Percentiles rank a stretch among this genome's conserved stretches.
Evolutionary conservation across 495 filamentous ascomycete genomes (phyloP).

Genomic region (Daldinia vernicosa): DNA sequence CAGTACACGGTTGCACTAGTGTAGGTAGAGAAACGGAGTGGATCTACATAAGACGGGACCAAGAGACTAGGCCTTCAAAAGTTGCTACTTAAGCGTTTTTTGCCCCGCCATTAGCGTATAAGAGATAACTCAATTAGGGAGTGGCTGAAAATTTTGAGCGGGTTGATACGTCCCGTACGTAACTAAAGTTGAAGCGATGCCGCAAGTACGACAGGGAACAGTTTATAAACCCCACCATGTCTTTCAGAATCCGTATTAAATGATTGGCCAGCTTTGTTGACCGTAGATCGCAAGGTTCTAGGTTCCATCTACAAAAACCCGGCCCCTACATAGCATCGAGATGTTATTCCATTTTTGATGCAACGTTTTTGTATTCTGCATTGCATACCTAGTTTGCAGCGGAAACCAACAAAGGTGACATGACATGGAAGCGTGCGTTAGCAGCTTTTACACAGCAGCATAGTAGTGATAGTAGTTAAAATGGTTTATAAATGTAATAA

Average conservation of each 20-base stretch:
- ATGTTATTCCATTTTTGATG: constrained; percentile 37
- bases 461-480: not conserved
- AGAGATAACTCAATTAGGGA: constrained; percentile 32
- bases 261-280: constrained; percentile 29
- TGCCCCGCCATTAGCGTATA: constrained; percentile 33
- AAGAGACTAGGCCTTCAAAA: constrained; percentile 4
- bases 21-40: constrained; percentile 16
- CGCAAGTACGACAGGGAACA: constrained; percentile 37
- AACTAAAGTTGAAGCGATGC: constrained; percentile 35
- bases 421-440: constrained; percentile 20
- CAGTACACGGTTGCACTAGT: not conserved
- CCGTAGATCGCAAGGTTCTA: constrained; percentile 37
- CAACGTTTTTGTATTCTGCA: constrained; percentile 24
- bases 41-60: too few relatives aligned
- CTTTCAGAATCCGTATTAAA: constrained; percentile 35
- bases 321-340: constrained; percentile 27
- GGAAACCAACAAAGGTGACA: constrained; percentile 19
- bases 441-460: constrained; percentile 6
- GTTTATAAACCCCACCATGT: constrained; percentile 18
- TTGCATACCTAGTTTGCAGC: not conserved
- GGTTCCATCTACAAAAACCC: constrained; percentile 19
- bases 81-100: constrained; percentile 8
- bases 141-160: constrained; percentile 30
- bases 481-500: not conserved
- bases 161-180: constrained; percentile 31